Evolutionary conservation across 148 eudicot genomes (phyloP).

Genomic region (Fallopia convolvulus): DNA sequence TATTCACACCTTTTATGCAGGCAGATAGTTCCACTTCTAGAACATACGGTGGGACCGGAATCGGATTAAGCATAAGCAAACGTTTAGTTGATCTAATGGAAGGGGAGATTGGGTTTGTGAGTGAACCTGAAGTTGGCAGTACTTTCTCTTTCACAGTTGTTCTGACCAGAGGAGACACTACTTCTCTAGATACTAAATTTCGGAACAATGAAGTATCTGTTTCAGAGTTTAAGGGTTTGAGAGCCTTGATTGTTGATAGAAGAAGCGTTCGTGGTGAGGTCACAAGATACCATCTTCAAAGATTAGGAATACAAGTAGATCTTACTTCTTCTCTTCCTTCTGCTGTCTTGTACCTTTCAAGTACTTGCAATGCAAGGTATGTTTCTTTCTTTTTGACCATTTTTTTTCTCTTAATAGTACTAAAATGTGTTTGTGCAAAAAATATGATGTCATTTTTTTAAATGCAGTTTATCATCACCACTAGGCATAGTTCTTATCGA

Average conservation of each 20-base stretch:
- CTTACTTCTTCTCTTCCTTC: conserved; percentile 11
- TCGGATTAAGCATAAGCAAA: conserved; percentile 90
- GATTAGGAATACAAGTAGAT: conserved; percentile 44
- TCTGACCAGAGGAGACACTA: conserved; percentile 25
- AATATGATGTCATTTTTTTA: neutral
- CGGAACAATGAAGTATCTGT: conserved; percentile 9
- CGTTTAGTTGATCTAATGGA: conserved; percentile 83
- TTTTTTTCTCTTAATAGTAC: neutral
- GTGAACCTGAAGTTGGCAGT: conserved; percentile 57
- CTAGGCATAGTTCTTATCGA: conserved; percentile 60
- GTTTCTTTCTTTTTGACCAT: conserved; percentile 7
- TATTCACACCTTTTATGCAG: conserved; percentile 94
- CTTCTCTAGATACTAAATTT: conserved; percentile 23
- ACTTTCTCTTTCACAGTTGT: conserved; percentile 78
- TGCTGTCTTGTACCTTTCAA: conserved; percentile 6
- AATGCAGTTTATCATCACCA: conserved; percentile 10
- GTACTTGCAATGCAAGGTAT: conserved; percentile 11
- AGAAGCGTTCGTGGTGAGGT: conserved; percentile 43
- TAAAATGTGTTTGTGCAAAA: neutral
- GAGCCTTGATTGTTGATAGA: conserved; percentile 45
- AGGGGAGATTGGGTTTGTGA: conserved; percentile 84
- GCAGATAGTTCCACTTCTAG: conserved; percentile 94
- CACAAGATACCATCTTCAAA: conserved; percentile 43
- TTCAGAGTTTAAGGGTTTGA: conserved; percentile 41
- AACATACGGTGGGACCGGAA: conserved; percentile 95